Base-by-base conservation (phyloP, 2,329 filamentous ascomycete species). In the Trichoderma sp. region DNA sequence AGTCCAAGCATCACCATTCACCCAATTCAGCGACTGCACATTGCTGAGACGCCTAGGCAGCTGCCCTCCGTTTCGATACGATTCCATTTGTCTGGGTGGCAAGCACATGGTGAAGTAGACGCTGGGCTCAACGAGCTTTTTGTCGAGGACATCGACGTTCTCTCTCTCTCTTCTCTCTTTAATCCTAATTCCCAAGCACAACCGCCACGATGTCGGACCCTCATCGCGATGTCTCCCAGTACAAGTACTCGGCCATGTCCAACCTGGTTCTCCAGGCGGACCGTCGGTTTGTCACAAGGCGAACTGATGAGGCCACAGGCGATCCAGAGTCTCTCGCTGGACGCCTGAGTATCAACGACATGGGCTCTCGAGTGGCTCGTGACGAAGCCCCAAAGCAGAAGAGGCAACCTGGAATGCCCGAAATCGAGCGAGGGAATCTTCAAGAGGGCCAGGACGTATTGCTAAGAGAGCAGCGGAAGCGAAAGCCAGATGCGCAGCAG, bases 191-290 rank as follows among this genome's bases (percentile, higher is more conserved):
- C 36, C 28, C 43, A 30, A 61, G 34, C 11, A 61, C 57, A 23
- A 47, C 57, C 57, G 79, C 76, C 81, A 87, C 81, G 72, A 95
- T 95, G 93, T 88, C 92, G 82, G 92, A 91, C 82, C 87, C 89
- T 82, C 86, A 91, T 79, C 89, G 89, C 83, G 90, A 96, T 92
- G 93, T 97, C 79, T 95, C 94, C 83, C 95, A 97, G 84, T 98
- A 97, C 89, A 98, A 98, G 84, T 97, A 98, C 89, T 94, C 94
- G 90, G 94, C 93, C 83, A 98, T 99, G 96, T 99, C 96, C 85
- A 99, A 99, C 90, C 92, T 99, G 94, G 96, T 99, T 81, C 93
- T 99, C 90, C 96, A 99, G 93, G 95, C 94, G 85, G 96, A 99
- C 86, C 92, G 95, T 85, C 92, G 96, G 78, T 98, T 99, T 81